These are phyloP conservation scores for Globisporangium cystogenes DNA, from an alignment of 352 stramenopile species.

Conservation along the genomic window DNA sequence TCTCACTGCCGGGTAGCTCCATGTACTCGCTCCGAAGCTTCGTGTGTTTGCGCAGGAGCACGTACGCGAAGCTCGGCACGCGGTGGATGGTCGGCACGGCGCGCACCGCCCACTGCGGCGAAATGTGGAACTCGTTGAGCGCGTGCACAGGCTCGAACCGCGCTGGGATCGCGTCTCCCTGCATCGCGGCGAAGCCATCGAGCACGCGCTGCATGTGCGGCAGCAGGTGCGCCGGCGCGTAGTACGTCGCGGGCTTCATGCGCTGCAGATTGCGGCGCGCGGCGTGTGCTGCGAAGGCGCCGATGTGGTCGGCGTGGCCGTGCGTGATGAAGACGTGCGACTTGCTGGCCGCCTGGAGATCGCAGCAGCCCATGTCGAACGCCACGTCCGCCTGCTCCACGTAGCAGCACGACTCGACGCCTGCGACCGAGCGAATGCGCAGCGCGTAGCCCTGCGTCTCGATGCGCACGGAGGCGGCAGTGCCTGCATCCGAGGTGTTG, in stretches of 20 bases:
- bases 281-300: slow-evolving; percentile 53
- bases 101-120: slow-evolving; percentile 50
- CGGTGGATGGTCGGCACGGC: slow-evolving; percentile 66
- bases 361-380: slow-evolving; percentile 70
- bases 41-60: slow-evolving; percentile 58
- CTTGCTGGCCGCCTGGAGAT: slow-evolving; percentile 42
- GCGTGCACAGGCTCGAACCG: slow-evolving; percentile 43
- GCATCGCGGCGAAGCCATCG: slow-evolving; percentile 47
- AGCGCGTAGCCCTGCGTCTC: slow-evolving; percentile 43
- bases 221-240: slow-evolving; percentile 48
- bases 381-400: slow-evolving; percentile 65
- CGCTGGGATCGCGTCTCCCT: slow-evolving; percentile 48
- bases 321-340: slow-evolving; percentile 85
- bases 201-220: slow-evolving; percentile 50
- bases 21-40: slow-evolving; percentile 48
- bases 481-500: not conserved
- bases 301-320: slow-evolving; percentile 82
- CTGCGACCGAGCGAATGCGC: slow-evolving; percentile 56
- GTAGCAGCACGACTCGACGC: slow-evolving; percentile 74
- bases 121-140: slow-evolving; percentile 50
- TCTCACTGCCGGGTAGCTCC: slow-evolving; percentile 27
- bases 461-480: slow-evolving; percentile 12
- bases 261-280: slow-evolving; percentile 43
- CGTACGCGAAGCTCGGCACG: slow-evolving; percentile 70
- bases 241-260: slow-evolving; percentile 64